phyloP scores from a whole-genome alignment of 2,329 filamentous ascomycete genomes.

The Cercospora sp. region DNA sequence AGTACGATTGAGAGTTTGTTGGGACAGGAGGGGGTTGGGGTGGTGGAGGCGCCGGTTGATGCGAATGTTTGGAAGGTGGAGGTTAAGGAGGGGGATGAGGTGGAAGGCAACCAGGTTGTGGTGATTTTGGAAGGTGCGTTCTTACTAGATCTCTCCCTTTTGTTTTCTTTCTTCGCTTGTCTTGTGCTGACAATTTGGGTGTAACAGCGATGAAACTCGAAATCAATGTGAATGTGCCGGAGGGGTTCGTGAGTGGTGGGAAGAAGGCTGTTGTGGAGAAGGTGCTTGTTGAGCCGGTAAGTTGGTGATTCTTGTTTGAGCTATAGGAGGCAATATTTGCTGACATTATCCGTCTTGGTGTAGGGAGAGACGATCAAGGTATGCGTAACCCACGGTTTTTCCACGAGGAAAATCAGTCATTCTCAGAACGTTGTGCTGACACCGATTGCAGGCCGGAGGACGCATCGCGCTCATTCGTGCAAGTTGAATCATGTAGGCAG shows the following conservation, averaged over 20 bases:
- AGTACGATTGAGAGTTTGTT: slow-evolving; percentile 53
- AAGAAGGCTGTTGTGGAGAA: slow-evolving; percentile 42
- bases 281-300: slow-evolving; percentile 44
- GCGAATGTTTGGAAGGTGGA: slow-evolving; percentile 49
- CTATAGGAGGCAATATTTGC: not conserved
- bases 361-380: slow-evolving; percentile 19
- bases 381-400: not conserved
- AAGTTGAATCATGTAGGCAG: not conserved
- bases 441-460: slow-evolving; percentile 7
- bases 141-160: not conserved
- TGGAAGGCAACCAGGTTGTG: slow-evolving; percentile 41
- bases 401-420: too few species aligned
- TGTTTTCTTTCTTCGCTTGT: not conserved
- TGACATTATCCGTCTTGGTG: not conserved
- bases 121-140: slow-evolving; percentile 43
- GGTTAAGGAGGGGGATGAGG: slow-evolving; percentile 41
- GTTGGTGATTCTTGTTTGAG: not conserved
- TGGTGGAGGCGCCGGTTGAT: slow-evolving; percentile 48
- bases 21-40: slow-evolving; percentile 40
- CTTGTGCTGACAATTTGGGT: not conserved
- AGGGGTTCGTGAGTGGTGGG: slow-evolving; percentile 29
- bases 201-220: slow-evolving; percentile 48
- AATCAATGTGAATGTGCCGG: slow-evolving; percentile 47
- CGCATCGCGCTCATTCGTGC: slow-evolving; percentile 12
- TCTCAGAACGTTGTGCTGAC: not conserved